phyloP scores from a whole-genome alignment of 768 basidiomycete genomes.

The Serendipita vermifera region DNA sequence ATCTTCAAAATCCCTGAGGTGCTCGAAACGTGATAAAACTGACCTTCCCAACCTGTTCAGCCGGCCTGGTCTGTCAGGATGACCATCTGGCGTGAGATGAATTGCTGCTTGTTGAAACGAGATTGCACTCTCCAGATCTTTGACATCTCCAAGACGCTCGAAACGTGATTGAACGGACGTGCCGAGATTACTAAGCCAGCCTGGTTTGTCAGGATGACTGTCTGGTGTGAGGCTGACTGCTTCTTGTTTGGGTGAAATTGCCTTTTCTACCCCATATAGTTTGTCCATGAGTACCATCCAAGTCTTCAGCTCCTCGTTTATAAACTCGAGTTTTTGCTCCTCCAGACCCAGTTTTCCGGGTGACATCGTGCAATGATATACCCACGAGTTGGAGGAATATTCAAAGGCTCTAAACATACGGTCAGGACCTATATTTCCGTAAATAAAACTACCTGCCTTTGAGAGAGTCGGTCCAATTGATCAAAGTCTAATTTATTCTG shows the following conservation, averaged over 20 bases:
- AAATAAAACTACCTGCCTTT: too few species aligned
- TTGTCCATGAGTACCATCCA: too few species aligned
- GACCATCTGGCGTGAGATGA: constrained; percentile 13
- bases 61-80: constrained; percentile 8
- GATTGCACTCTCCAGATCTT: neutral
- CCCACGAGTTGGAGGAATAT: too few species aligned
- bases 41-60: constrained; percentile 12
- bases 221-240: constrained; percentile 11
- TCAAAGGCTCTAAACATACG: too few species aligned
- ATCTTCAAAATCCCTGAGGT: constrained; percentile 10
- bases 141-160: constrained; percentile 12
- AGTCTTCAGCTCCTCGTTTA: too few species aligned
- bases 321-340: too few species aligned
- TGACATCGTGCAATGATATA: too few species aligned
- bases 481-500: too few species aligned
- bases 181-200: constrained; percentile 11
- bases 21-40: constrained; percentile 12
- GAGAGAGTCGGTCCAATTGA: too few species aligned
- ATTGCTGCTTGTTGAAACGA: neutral
- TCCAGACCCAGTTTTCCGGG: too few species aligned
- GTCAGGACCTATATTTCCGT: too few species aligned
- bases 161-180: constrained; percentile 9
- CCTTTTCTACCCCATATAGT: too few species aligned
- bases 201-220: constrained; percentile 14
- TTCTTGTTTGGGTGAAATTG: constrained; percentile 7